Conservation (phyloP, 495 filamentous ascomycete genomes). For the Neurospora sublineolata region DNA sequence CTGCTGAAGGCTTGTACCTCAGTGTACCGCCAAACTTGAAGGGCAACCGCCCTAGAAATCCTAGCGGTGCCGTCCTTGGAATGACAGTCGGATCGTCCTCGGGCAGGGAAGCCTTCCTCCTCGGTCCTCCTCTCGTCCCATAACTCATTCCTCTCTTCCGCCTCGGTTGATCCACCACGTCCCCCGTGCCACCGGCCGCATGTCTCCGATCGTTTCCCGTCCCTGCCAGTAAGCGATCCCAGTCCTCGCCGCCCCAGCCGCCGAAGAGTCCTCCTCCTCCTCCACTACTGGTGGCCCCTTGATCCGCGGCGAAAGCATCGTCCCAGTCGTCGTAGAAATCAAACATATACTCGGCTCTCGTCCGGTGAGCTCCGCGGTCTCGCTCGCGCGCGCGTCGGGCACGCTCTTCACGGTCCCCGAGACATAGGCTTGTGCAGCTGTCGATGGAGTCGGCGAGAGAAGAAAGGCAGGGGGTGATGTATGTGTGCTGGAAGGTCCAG, state of each 20-base stretch:
- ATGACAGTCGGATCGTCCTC: conserved; percentile 84
- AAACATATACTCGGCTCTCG: conserved; percentile 70
- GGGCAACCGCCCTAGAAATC: conserved; percentile 73
- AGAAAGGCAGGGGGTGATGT: conserved; percentile 69
- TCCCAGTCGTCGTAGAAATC: conserved; percentile 99
- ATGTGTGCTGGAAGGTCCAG: conserved; percentile 77
- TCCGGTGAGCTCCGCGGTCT: conserved; percentile 39
- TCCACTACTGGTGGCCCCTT: conserved; percentile 16
- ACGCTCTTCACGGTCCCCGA: conserved; percentile 63
- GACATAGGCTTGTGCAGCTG: conserved; percentile 59
- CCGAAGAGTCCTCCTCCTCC: conserved; percentile 46
- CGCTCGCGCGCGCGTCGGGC: conserved; percentile 50
- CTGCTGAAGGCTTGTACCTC: conserved; percentile 81
- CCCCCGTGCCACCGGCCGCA: conserved; percentile 16
- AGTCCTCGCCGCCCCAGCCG: conserved; percentile 54
- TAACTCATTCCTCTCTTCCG: conserved; percentile 82
- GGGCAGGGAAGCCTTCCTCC: conserved; percentile 52
- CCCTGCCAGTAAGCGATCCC: conserved; percentile 77
- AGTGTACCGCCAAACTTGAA: conserved; percentile 76
- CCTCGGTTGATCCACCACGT: conserved; percentile 52
- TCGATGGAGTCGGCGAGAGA: conserved; percentile 54
- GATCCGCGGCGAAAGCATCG: conserved; percentile 51
- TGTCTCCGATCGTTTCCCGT: conserved; percentile 42
- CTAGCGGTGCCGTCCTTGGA: conserved; percentile 72
- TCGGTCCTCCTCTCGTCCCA: conserved; percentile 53